A percentile compares a stretch with the other conserved stretches of the same genome.
Conservation (phyloP, 495 filamentous ascomycete species). For the Aspergillus ostianus region DNA sequence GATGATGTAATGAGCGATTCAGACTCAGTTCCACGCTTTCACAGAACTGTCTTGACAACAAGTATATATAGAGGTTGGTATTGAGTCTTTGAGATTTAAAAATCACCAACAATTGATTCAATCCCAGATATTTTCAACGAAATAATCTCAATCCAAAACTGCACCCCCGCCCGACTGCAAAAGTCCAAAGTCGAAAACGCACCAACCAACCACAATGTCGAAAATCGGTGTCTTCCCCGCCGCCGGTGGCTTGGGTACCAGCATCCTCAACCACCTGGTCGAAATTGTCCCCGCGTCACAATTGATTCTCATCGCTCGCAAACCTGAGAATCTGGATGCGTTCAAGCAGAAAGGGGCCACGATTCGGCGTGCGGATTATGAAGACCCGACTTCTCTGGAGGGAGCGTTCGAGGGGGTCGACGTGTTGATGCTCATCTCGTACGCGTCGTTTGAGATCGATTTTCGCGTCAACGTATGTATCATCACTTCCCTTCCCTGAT, state of each 20-base stretch:
- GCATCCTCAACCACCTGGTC: slow-evolving; percentile 45
- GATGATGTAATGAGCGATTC: neutral
- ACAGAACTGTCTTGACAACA: neutral
- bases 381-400: slow-evolving; percentile 27
- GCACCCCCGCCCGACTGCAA: neutral
- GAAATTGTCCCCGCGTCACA: slow-evolving; percentile 36
- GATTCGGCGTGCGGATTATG: slow-evolving; percentile 39
- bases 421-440: slow-evolving; percentile 40
- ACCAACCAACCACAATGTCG: slow-evolving; percentile 13
- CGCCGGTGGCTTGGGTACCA: slow-evolving; percentile 46
- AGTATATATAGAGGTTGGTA: neutral
- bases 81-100: neutral
- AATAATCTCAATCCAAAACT: neutral
- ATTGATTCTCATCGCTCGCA: slow-evolving; percentile 45
- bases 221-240: slow-evolving; percentile 53
- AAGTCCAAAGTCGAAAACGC: neutral
- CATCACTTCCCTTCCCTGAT: too few relatives aligned
- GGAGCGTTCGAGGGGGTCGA: slow-evolving; percentile 38
- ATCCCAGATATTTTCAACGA: neutral
- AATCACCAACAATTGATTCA: slow-evolving; percentile 1
- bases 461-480: slow-evolving; percentile 20
- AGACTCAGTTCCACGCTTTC: neutral
- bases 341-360: slow-evolving; percentile 29
- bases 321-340: slow-evolving; percentile 35
- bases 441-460: slow-evolving; percentile 41